phyloP scores from a whole-genome alignment of 1,284 basidiomycete genomes.

The Somion occarium region DNA sequence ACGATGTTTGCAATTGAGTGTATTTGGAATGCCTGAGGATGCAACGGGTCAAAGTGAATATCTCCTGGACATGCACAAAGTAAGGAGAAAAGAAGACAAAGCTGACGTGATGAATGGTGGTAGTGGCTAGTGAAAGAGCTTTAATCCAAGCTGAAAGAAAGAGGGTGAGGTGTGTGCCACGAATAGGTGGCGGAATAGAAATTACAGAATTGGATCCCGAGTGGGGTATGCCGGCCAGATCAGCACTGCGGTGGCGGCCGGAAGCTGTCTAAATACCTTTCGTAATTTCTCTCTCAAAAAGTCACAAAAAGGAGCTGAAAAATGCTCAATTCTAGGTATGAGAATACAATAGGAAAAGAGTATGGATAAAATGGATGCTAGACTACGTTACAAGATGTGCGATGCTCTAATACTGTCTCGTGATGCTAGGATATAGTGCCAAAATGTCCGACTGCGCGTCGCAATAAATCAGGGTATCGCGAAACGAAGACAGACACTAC shows the following conservation, averaged over 20 bases:
- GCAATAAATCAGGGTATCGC: constrained; percentile 55
- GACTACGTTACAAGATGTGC: constrained; percentile 52
- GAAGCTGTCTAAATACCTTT: no score
- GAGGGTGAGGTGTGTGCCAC: background rate
- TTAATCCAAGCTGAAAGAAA: background rate
- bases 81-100: background rate
- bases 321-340: no score
- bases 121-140: background rate
- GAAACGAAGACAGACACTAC: constrained; percentile 47
- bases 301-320: background rate
- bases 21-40: background rate
- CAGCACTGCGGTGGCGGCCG: no score
- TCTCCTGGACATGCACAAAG: background rate
- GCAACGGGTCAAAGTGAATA: background rate
- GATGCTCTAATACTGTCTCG: constrained; percentile 66
- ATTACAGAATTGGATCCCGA: no score
- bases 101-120: constrained; percentile 7
- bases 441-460: constrained; percentile 48
- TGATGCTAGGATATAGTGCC: constrained; percentile 45
- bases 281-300: background rate
- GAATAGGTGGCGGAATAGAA: background rate
- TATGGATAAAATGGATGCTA: constrained; percentile 25
- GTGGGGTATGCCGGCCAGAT: constrained; percentile 4
- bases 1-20: background rate
- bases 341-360: constrained; percentile 1